Conservation (phyloP, 805 yeast genomes). For the Grigorovia yakushimaensis region DNA sequence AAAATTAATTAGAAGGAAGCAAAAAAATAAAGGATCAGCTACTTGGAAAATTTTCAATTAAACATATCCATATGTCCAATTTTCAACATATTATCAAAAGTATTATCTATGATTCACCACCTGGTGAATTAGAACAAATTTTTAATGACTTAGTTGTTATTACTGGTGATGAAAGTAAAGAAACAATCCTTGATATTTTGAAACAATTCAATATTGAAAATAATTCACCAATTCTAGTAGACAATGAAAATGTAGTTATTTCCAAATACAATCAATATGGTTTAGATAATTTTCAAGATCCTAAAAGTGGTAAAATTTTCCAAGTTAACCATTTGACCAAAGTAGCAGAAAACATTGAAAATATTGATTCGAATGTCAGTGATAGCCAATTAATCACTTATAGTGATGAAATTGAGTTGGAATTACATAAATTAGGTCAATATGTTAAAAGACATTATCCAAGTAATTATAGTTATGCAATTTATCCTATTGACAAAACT, state of each 20-base stretch:
- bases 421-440: constrained; percentile 13
- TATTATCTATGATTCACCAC: constrained; percentile 25
- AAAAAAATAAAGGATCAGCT: background rate
- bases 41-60: background rate
- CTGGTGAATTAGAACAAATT: constrained; percentile 28
- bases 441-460: constrained; percentile 66
- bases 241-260: constrained; percentile 32
- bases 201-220: constrained; percentile 33
- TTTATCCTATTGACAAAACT: constrained; percentile 31
- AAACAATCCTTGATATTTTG: constrained; percentile 29
- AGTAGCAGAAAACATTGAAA: constrained; percentile 42
- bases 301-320: constrained; percentile 37
- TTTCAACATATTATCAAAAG: constrained; percentile 21
- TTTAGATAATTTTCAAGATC: constrained; percentile 47
- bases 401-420: constrained; percentile 10
- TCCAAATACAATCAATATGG: constrained; percentile 41
- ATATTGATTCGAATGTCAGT: background rate
- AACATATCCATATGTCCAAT: constrained; percentile 3
- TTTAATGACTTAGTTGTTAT: constrained; percentile 35
- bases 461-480: constrained; percentile 38
- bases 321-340: constrained; percentile 47
- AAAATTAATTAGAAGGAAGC: background rate
- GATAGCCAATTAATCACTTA: constrained; percentile 5
- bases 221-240: constrained; percentile 25
- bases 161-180: constrained; percentile 32